These are phyloP conservation scores for Pseudotsuga menziesii DNA, from an alignment of 75 land plant species.

Conservation along the genomic window DNA sequence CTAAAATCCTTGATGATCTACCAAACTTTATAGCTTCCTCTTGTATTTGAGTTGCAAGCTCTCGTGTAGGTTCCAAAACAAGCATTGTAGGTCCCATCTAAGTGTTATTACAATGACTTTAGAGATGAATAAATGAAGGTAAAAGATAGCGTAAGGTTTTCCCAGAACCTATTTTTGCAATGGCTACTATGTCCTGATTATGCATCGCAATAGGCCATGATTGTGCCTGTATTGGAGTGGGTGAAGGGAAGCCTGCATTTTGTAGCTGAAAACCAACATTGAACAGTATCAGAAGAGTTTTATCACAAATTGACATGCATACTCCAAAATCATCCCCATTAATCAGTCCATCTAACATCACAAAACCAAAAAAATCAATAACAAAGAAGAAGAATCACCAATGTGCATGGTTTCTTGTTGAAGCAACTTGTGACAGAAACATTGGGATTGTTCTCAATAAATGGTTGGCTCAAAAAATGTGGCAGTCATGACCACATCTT, in stretches of 20 bases:
- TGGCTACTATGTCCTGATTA: constrained; percentile 62
- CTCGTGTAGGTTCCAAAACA: constrained; percentile 75
- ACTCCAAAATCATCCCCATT: background rate
- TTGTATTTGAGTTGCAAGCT: constrained; percentile 76
- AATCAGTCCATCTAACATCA: background rate
- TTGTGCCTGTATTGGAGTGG: constrained; percentile 83
- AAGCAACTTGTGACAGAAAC: constrained; percentile 55
- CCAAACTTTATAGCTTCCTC: constrained; percentile 77
- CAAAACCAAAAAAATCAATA: background rate
- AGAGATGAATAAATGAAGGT: constrained; percentile 59
- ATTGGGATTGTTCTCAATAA: constrained; percentile 40
- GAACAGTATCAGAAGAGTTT: background rate
- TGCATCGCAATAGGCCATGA: constrained; percentile 78
- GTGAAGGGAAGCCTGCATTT: constrained; percentile 61
- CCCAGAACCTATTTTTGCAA: constrained; percentile 86
- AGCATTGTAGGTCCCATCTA: constrained; percentile 66
- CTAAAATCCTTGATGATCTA: constrained; percentile 58
- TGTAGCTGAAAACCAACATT: constrained; percentile 40
- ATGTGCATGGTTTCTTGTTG: constrained; percentile 50
- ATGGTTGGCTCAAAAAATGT: constrained; percentile 50
- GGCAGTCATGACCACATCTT: constrained; percentile 29
- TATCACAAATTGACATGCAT: background rate
- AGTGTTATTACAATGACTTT: constrained; percentile 31
- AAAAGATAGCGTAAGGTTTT: constrained; percentile 79
- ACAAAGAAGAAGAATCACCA: constrained; percentile 34